Conservation (phyloP, 1,139 yeast species). For the Pichiaceae sp. region DNA sequence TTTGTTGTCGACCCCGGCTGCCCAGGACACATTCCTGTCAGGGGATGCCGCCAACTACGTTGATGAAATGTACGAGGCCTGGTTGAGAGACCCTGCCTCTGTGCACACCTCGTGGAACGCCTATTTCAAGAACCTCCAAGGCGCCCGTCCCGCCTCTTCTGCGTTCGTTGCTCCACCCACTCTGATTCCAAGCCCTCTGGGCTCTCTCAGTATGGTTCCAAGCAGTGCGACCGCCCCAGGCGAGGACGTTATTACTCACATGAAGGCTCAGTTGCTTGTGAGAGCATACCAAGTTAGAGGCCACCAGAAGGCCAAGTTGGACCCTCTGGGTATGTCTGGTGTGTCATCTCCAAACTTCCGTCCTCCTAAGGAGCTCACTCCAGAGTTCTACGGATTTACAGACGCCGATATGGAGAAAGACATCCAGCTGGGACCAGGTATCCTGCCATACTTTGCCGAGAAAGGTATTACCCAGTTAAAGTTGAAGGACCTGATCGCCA, state of each 20-base stretch:
- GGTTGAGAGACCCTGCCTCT: constrained; percentile 82
- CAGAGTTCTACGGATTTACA: constrained; percentile 86
- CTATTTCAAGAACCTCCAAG: constrained; percentile 81
- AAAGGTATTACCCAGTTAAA: constrained; percentile 57
- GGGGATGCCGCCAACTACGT: constrained; percentile 85
- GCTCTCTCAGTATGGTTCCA: constrained; percentile 53
- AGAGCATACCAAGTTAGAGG: constrained; percentile 99
- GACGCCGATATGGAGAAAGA: constrained; percentile 77
- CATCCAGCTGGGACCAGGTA: constrained; percentile 95
- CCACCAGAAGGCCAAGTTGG: constrained; percentile 90
- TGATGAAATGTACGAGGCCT: constrained; percentile 95
- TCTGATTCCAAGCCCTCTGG: constrained; percentile 65
- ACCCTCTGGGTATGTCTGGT: constrained; percentile 84
- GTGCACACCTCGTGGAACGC: constrained; percentile 97
- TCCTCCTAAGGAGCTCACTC: constrained; percentile 77
- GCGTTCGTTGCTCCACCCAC: constrained; percentile 93
- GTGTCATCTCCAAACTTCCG: constrained; percentile 51
- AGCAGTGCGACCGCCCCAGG: constrained; percentile 29
- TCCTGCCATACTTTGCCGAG: constrained; percentile 78
- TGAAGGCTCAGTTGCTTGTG: constrained; percentile 91
- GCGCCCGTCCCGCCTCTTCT: constrained; percentile 55
- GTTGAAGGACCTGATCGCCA: constrained; percentile 65
- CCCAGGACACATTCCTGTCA: constrained; percentile 67
- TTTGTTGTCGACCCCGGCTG: constrained; percentile 3
- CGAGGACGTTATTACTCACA: constrained; percentile 75